Evolutionary conservation across 1,284 basidiomycete genomes (phyloP).

Genomic region (Filobasidium uniguttulatum): DNA sequence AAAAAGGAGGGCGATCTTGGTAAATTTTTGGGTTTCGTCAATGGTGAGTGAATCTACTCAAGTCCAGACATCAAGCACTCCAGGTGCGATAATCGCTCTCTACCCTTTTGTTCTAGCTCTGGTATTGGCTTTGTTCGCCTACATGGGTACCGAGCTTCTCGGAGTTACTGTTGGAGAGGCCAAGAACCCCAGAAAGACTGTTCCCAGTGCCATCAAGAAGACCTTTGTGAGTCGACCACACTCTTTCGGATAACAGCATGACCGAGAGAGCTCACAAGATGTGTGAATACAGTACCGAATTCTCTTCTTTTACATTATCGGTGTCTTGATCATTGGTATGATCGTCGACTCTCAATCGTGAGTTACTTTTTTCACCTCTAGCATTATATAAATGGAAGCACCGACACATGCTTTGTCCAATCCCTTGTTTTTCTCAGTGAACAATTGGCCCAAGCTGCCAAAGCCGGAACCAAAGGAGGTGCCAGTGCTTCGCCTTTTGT

Average conservation of each 20-base stretch:
- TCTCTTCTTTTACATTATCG: conserved; percentile 49
- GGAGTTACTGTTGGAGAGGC: conserved; percentile 31
- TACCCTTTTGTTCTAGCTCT: background rate
- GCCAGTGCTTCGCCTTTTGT: conserved; percentile 66
- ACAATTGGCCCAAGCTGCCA: conserved; percentile 39
- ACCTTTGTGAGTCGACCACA: conserved; percentile 30
- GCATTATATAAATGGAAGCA: no score
- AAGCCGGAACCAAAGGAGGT: conserved; percentile 40
- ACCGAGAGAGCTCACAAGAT: no score
- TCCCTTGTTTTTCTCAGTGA: conserved; percentile 11
- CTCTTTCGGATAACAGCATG: background rate
- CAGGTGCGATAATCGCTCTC: background rate
- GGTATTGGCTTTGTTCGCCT: conserved; percentile 42
- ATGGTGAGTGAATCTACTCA: conserved; percentile 15
- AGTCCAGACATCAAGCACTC: no score
- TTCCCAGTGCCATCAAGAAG: conserved; percentile 46
- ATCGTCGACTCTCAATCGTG: conserved; percentile 39
- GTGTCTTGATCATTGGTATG: conserved; percentile 48
- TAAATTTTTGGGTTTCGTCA: conserved; percentile 28
- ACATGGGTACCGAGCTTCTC: conserved; percentile 48
- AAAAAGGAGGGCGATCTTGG: conserved; percentile 20
- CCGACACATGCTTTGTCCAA: no score
- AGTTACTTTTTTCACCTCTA: background rate
- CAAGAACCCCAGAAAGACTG: conserved; percentile 47
- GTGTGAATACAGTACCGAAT: conserved; percentile 43